A percentile compares a stretch with the other conserved stretches of the same genome.
These are phyloP conservation scores for Lonicera japonica DNA, from an alignment of 129 eudicot species.

Conservation along the genomic window DNA sequence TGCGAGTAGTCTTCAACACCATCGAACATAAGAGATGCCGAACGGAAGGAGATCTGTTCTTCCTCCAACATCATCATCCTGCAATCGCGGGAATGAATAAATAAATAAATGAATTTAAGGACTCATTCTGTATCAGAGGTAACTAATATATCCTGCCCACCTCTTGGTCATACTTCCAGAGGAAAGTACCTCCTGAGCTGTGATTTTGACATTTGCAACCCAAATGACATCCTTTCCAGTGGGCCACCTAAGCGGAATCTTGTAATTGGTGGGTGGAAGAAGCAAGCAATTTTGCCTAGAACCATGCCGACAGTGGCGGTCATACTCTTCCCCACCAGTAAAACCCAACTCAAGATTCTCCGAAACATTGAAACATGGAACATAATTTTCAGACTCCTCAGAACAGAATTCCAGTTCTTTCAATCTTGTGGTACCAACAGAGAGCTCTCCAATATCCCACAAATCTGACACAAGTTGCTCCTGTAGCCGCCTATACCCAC, in stretches of 20 bases:
- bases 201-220: constrained; percentile 87
- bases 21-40: constrained; percentile 76
- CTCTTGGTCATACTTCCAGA: constrained; percentile 96
- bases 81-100: constrained; percentile 6
- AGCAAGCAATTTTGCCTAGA: constrained; percentile 63
- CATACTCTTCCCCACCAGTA: constrained; percentile 62
- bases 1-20: constrained; percentile 89
- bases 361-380: constrained; percentile 79
- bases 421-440: constrained; percentile 51
- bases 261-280: constrained; percentile 72
- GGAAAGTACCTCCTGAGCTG: constrained; percentile 92
- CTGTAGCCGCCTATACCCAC: constrained; percentile 83
- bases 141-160: constrained; percentile 20
- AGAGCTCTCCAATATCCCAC: constrained; percentile 74
- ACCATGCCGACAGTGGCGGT: constrained; percentile 61
- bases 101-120: background rate
- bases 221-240: constrained; percentile 93
- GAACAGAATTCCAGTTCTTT: constrained; percentile 72
- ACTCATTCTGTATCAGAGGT: background rate
- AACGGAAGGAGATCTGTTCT: constrained; percentile 90
- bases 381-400: constrained; percentile 58
- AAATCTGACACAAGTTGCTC: constrained; percentile 90
- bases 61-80: constrained; percentile 99
- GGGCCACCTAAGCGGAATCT: constrained; percentile 94
- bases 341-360: constrained; percentile 70